Percentiles rank a stretch among this genome's conserved stretches.
Evolutionary conservation across 164 flowering plant species (phyloP).

Genomic region (Tinospora cordifolia): DNA sequence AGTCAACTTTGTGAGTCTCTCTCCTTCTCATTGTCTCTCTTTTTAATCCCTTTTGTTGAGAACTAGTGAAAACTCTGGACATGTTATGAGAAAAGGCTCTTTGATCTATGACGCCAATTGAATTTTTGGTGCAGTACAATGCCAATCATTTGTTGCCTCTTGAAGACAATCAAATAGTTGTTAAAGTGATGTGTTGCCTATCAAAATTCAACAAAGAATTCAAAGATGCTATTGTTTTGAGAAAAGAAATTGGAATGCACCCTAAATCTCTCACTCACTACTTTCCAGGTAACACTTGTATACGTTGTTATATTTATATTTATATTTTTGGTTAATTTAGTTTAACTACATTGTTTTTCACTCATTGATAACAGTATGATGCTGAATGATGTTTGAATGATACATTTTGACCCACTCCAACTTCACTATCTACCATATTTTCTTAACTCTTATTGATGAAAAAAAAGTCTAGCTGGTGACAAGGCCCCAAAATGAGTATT

Average conservation of each 20-base stretch:
- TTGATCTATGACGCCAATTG: background rate
- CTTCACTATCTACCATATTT: background rate
- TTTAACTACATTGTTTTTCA: background rate
- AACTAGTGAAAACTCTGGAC: background rate
- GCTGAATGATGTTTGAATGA: background rate
- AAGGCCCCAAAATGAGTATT: background rate
- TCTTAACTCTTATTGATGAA: background rate
- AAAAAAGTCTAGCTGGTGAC: background rate
- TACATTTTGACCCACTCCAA: background rate
- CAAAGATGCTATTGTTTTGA: slow-evolving; percentile 29
- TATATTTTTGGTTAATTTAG: too few species aligned
- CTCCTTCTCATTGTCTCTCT: too few species aligned
- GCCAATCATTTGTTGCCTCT: slow-evolving; percentile 48
- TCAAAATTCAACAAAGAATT: slow-evolving; percentile 43
- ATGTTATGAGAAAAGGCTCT: background rate
- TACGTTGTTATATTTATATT: background rate
- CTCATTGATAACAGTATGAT: background rate
- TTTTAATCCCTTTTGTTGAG: background rate
- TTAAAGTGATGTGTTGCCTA: slow-evolving; percentile 37
- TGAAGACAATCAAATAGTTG: slow-evolving; percentile 38
- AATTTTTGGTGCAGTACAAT: slow-evolving; percentile 37
- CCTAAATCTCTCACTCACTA: slow-evolving; percentile 46
- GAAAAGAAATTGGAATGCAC: slow-evolving; percentile 34
- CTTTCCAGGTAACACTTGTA: slow-evolving; percentile 41
- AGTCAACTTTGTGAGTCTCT: slow-evolving; percentile 52